These are phyloP conservation scores for Dactylellina parvicollis DNA, from an alignment of 2,329 filamentous ascomycete species.

Conservation along the genomic window DNA sequence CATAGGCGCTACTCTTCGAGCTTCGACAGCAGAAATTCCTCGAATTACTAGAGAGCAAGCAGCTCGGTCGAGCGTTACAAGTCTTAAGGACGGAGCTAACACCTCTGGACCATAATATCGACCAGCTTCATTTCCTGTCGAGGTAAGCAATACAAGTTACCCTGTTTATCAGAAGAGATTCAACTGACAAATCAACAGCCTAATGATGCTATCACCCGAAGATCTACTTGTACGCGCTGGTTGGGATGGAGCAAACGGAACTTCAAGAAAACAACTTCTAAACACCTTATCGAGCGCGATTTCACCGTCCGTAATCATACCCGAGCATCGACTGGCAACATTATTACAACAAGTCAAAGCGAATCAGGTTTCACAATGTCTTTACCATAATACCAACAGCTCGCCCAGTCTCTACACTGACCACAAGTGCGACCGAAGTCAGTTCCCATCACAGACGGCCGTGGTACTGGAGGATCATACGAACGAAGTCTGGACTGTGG, in stretches of 20 bases:
- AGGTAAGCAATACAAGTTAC: constrained; percentile 64
- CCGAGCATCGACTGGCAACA: constrained; percentile 83
- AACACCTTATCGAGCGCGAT: constrained; percentile 89
- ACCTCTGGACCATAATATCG: constrained; percentile 80
- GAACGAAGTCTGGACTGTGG: constrained; percentile 90
- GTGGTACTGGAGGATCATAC: constrained; percentile 76
- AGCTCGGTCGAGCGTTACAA: constrained; percentile 77
- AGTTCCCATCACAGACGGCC: constrained; percentile 79
- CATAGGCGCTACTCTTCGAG: constrained; percentile 75
- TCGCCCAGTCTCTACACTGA: constrained; percentile 89
- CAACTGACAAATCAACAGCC: constrained; percentile 63
- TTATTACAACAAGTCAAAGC: constrained; percentile 85
- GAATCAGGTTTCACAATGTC: constrained; percentile 81
- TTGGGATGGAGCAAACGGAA: constrained; percentile 83
- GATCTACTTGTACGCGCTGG: constrained; percentile 79
- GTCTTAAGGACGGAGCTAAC: constrained; percentile 90
- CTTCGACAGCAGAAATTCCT: constrained; percentile 94
- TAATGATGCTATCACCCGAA: constrained; percentile 86
- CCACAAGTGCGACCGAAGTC: constrained; percentile 79
- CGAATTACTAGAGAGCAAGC: constrained; percentile 81
- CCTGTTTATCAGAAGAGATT: neutral
- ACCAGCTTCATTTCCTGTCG: constrained; percentile 82
- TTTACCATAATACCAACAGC: constrained; percentile 84
- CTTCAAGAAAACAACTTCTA: constrained; percentile 78
- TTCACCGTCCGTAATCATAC: constrained; percentile 95